A percentile compares a stretch with the other conserved stretches of the same genome.
phyloP scores from a whole-genome alignment of 1,284 basidiomycete genomes.

The Paramarasmius palmivorus region DNA sequence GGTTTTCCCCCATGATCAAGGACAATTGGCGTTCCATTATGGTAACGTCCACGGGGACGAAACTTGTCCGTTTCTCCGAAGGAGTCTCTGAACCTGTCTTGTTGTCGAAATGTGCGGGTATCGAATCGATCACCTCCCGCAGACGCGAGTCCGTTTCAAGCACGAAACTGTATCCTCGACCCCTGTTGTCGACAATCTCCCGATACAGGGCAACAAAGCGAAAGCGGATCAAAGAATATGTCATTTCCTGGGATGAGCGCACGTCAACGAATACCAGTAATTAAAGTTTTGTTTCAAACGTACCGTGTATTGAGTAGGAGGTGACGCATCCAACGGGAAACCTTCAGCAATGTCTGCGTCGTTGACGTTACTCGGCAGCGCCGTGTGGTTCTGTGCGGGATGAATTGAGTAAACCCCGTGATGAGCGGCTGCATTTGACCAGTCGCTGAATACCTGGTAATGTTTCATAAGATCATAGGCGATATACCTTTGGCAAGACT shows the following conservation, averaged over 20 bases:
- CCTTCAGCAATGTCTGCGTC: constrained; percentile 23
- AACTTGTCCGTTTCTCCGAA: neutral
- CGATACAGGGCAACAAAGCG: constrained; percentile 23
- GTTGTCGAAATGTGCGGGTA: constrained; percentile 20
- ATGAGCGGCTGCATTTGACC: constrained; percentile 27
- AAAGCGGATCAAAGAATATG: constrained; percentile 20
- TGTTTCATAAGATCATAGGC: neutral
- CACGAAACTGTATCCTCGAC: constrained; percentile 21
- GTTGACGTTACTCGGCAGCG: constrained; percentile 22
- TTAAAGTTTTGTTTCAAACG: neutral
- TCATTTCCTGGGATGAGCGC: constrained; percentile 18
- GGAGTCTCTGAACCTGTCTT: neutral
- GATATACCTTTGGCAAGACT: constrained; percentile 1
- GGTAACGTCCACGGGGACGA: constrained; percentile 14
- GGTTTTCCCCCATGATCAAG: constrained; percentile 25
- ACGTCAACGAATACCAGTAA: neutral
- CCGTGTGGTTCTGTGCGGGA: constrained; percentile 25
- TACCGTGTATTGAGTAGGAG: constrained; percentile 16
- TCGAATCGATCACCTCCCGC: constrained; percentile 15
- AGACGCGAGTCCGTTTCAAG: constrained; percentile 22
- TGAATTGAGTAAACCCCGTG: constrained; percentile 25
- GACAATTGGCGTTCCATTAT: constrained; percentile 21
- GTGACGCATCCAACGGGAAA: constrained; percentile 4
- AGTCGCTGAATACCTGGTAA: constrained; percentile 24
- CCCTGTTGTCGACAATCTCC: constrained; percentile 23